Evolutionary conservation across 192 early-diverging fungal species (phyloP).

Genomic region (Pilaira anomala): DNA sequence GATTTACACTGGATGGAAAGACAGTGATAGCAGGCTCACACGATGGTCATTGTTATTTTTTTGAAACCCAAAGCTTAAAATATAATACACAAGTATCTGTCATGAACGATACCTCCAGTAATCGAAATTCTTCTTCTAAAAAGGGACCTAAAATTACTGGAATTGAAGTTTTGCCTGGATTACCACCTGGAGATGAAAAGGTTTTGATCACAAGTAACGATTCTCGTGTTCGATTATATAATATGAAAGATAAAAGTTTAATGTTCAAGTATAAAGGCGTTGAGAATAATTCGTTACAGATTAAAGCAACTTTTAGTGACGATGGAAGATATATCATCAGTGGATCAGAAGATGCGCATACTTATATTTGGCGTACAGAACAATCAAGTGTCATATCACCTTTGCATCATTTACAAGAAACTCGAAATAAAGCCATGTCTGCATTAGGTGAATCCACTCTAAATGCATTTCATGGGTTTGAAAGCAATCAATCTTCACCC

Average conservation of each 20-base stretch:
- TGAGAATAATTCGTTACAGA: constrained; percentile 61
- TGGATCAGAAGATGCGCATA: constrained; percentile 72
- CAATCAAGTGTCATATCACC: background rate
- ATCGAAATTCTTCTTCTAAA: constrained; percentile 44
- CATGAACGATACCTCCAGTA: background rate
- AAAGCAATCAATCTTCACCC: background rate
- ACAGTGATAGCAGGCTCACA: constrained; percentile 69
- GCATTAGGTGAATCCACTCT: constrained; percentile 8
- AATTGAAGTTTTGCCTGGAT: constrained; percentile 58
- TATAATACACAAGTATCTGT: constrained; percentile 83
- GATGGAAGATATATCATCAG: constrained; percentile 77
- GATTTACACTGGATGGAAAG: constrained; percentile 65
- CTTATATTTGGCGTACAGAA: constrained; percentile 66
- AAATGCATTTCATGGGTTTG: background rate
- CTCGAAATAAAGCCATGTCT: constrained; percentile 18
- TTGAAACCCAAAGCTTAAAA: constrained; percentile 65
- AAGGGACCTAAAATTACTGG: constrained; percentile 74
- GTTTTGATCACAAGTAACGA: constrained; percentile 74
- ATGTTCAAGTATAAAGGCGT: constrained; percentile 76
- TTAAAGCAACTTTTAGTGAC: constrained; percentile 65
- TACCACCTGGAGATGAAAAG: constrained; percentile 53
- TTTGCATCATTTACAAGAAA: constrained; percentile 17
- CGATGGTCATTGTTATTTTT: constrained; percentile 75
- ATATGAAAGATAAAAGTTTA: constrained; percentile 66
- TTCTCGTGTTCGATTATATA: constrained; percentile 72